Evolutionary conservation across 768 basidiomycete species (phyloP), one percentile per base, ranked within the genome.

Genomic region (Mycena epipterygia): DNA sequence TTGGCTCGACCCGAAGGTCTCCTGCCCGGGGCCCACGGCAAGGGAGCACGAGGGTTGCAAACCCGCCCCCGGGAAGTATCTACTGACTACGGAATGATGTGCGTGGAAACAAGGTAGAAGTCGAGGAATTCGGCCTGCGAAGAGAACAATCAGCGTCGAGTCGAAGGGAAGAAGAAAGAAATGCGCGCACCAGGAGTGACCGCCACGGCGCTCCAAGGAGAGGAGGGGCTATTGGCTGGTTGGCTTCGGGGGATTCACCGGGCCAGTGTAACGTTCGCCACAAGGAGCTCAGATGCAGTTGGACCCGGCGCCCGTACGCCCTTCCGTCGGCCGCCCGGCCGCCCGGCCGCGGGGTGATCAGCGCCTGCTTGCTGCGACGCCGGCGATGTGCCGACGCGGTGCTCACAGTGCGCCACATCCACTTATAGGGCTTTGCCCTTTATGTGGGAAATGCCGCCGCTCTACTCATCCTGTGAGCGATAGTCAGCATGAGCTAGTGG

Each of bases 291-390:
- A n/a, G 11, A 30, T 13, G 8, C 25, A 32, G 29, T 13, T 21
- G 41, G 21, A 2, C n/a, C 59, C 59, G 48, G 59, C 59, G 32
- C 30, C 33, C 44, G 7, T 60, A 42, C 59, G 48, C 59, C 59
- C 59, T 60, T 60, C 59, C 59, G 55, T 33, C 59, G 30, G 59
- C n/a, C n/a, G n/a, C 59, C n/a, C n/a, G n/a, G n/a, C n/a, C n/a
- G n/a, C n/a, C n/a, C 32, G 2, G 58, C 58, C 29, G 41, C 57
- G 58, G 58, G 58, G n/a, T 58, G 39, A 33, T 46, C 27, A 21
- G 17, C 42, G 29, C 58, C 58, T 44, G 58, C 23, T 44, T n/a
- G 58, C 58, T 59, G 39, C 58, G 41, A 44, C 58, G 58, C 25
- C 55, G 35, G 9, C 17, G 23, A n/a, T n/a, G n/a, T n/a, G n/a